Percentiles rank a stretch among this genome's conserved stretches.
Evolutionary conservation across 2,329 filamentous ascomycete species (phyloP).

Genomic region (Paracorniculantispora psalliotae): DNA sequence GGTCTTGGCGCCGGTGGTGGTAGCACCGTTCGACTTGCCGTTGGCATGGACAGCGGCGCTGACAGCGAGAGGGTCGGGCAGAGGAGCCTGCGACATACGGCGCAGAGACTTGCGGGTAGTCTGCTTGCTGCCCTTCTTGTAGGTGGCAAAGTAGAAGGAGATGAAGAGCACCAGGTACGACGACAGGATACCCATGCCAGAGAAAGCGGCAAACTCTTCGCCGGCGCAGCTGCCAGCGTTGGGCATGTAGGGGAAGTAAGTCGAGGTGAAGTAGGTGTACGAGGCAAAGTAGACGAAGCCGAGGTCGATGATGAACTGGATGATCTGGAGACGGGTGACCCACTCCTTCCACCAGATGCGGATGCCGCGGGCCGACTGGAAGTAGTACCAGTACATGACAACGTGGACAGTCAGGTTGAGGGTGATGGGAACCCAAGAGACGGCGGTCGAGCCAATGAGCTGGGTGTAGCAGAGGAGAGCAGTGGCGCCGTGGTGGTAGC

Average conservation of each 20-base stretch:
- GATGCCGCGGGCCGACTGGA: constrained; percentile 93
- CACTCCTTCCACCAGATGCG: constrained; percentile 99
- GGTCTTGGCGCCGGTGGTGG: constrained; percentile 49
- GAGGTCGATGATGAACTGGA: constrained; percentile 94
- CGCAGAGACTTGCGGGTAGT: constrained; percentile 75
- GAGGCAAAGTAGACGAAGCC: constrained; percentile 98
- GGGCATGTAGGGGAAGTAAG: constrained; percentile 81
- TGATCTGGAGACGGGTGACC: constrained; percentile 95
- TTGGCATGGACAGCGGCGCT: constrained; percentile 47
- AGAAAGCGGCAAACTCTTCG: constrained; percentile 93
- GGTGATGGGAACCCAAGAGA: constrained; percentile 91
- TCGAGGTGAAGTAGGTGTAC: constrained; percentile 96
- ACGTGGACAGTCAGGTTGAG: constrained; percentile 94
- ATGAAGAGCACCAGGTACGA: constrained; percentile 98
- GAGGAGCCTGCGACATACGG: constrained; percentile 59
- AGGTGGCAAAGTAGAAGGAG: constrained; percentile 96
- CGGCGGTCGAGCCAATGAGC: constrained; percentile 84
- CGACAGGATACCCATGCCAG: constrained; percentile 85
- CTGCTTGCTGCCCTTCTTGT: constrained; percentile 79
- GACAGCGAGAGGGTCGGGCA: constrained; percentile 79
- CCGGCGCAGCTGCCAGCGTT: constrained; percentile 83
- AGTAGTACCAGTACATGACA: constrained; percentile 99
- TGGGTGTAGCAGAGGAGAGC: constrained; percentile 97
- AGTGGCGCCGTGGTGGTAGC: constrained; percentile 96
- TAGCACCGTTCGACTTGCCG: constrained; percentile 47